A percentile compares a stretch with the other conserved stretches of the same genome.
Conservation (phyloP, 1,139 yeast genomes). For the Taiozyma sp. region DNA sequence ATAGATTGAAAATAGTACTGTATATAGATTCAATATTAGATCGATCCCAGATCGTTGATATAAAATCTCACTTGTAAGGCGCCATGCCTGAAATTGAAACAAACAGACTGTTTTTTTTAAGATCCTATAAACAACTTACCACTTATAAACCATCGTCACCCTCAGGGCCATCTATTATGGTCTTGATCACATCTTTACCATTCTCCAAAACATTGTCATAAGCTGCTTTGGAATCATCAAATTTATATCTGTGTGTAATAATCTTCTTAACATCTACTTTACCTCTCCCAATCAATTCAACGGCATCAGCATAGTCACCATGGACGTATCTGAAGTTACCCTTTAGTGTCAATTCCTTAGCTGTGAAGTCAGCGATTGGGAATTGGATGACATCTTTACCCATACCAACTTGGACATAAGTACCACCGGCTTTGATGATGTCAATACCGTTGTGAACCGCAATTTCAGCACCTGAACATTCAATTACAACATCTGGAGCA, state of each 20-base stretch:
- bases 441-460: conserved; percentile 63
- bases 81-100: too few relatives aligned
- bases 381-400: conserved; percentile 62
- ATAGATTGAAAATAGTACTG: background rate
- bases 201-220: conserved; percentile 57
- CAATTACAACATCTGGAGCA: conserved; percentile 59
- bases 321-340: conserved; percentile 82
- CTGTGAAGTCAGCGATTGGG: conserved; percentile 70
- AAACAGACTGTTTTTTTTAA: background rate
- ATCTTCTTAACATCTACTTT: conserved; percentile 59
- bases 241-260: conserved; percentile 73
- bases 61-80: too few relatives aligned
- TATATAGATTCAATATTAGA: background rate
- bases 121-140: background rate
- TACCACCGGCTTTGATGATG: conserved; percentile 56
- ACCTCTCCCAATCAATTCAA: conserved; percentile 59
- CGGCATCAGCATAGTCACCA: conserved; percentile 75
- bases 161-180: conserved; percentile 53
- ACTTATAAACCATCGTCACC: conserved; percentile 1
- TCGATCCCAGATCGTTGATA: too few relatives aligned
- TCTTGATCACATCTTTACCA: conserved; percentile 54
- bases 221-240: conserved; percentile 76
- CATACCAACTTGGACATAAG: conserved; percentile 74
- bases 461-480: conserved; percentile 70
- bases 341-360: conserved; percentile 63